Conservation (phyloP, 75 land plant genomes). For the Cupressus sempervirens region DNA sequence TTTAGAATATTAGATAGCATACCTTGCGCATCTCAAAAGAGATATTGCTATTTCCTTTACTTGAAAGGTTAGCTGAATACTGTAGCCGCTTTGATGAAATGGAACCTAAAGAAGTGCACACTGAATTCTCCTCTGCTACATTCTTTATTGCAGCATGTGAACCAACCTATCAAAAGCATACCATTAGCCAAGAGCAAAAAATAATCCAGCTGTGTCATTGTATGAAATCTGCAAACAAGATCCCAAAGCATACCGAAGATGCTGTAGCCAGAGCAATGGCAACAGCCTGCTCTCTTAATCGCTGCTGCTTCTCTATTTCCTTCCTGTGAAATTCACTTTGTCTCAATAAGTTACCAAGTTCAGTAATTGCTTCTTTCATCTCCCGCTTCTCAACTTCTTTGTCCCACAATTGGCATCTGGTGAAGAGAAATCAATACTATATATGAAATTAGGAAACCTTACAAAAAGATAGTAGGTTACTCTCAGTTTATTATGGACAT, state of each 20-base stretch:
- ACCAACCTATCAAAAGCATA: constrained; percentile 28
- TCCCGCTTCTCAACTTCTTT: constrained; percentile 73
- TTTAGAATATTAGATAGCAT: not conserved
- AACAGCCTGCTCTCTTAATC: constrained; percentile 59
- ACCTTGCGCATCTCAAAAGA: constrained; percentile 10
- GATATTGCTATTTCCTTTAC: constrained; percentile 1
- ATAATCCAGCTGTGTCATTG: not conserved
- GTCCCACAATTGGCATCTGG: constrained; percentile 81
- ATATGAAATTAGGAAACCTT: not conserved
- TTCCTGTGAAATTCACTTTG: constrained; percentile 76
- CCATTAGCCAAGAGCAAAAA: not conserved
- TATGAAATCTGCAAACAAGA: not conserved
- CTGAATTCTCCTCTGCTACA: constrained; percentile 34
- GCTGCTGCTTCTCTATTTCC: constrained; percentile 68
- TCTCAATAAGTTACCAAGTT: constrained; percentile 63
- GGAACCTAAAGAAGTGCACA: constrained; percentile 37
- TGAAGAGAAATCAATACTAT: not conserved
- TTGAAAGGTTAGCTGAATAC: constrained; percentile 55
- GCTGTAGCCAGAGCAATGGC: constrained; percentile 51
- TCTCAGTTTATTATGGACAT: not conserved
- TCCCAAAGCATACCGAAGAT: constrained; percentile 36
- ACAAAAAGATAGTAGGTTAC: not conserved
- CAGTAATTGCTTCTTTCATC: constrained; percentile 79
- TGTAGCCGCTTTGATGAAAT: constrained; percentile 64
- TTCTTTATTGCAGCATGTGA: constrained; percentile 41